Conservation (phyloP, 1,139 yeast species). For the Yamadazyma diddensiae region DNA sequence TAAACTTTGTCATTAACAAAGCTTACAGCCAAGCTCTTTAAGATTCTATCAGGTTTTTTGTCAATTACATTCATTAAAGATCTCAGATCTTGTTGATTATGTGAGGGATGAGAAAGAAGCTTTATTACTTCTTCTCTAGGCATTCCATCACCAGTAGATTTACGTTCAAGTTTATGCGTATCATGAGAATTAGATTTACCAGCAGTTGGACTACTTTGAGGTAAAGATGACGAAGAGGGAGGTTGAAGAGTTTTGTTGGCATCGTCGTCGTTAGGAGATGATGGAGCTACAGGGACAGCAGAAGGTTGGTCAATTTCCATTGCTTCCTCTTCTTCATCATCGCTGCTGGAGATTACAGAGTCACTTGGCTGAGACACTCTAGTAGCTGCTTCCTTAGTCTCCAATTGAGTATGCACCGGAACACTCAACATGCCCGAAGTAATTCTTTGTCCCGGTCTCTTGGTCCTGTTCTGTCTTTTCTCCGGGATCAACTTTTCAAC, state of each 20-base stretch:
- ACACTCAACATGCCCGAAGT: slow-evolving; percentile 64
- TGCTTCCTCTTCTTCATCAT: slow-evolving; percentile 2
- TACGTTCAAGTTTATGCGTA: too few relatives aligned
- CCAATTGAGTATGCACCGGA: slow-evolving; percentile 27
- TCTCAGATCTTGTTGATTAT: too few relatives aligned
- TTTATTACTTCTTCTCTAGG: slow-evolving; percentile 1
- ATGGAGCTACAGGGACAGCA: not conserved
- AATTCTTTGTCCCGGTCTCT: slow-evolving; percentile 34
- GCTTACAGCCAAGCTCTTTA: slow-evolving; percentile 9
- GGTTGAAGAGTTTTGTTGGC: slow-evolving; percentile 8
- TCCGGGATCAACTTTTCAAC: slow-evolving; percentile 25
- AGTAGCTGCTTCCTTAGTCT: slow-evolving; percentile 17
- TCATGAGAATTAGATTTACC: too few relatives aligned
- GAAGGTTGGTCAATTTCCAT: not conserved
- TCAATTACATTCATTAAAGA: too few relatives aligned
- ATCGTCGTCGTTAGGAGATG: slow-evolving; percentile 2
- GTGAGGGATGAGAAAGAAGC: too few relatives aligned
- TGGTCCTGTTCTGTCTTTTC: slow-evolving; percentile 16
- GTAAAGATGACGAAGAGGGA: slow-evolving; percentile 8
- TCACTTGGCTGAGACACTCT: slow-evolving; percentile 6
- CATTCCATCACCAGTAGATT: too few relatives aligned
- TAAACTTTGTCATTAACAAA: slow-evolving; percentile 15
- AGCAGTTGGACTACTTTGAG: slow-evolving; percentile 7
- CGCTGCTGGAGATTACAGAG: slow-evolving; percentile 10
- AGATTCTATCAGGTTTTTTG: too few relatives aligned